Evolutionary conservation across 1,284 basidiomycete genomes (phyloP), one percentile per base, ranked within the genome.

Genomic region (Puccinia hordei): DNA sequence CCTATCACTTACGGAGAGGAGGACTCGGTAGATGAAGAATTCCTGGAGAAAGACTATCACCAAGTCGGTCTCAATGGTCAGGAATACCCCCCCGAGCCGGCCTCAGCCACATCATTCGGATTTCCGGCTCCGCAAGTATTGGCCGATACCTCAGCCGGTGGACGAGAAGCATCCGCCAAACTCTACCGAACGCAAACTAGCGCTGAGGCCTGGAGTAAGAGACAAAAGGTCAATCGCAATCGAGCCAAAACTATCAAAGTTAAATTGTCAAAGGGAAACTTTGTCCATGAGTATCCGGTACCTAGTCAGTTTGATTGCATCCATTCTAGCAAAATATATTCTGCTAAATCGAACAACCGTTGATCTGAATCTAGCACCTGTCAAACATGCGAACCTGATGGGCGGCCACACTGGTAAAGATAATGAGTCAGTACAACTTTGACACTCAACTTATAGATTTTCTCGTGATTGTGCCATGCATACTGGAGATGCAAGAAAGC

Each of bases 251-350:
- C 76, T n/a, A 71, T 78, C 38, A 71, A 78, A 27, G 66, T 71
- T 22, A 78, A 71, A 71, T 53, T 78, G 27, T 65, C 65, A 57
- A 63, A 78, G 30, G 75, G 75, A n/a, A 51, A 78, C 33, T 78
- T 78, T 41, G 75, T 78, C 49, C 41, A 78, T 69, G 75, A 78
- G 33, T 78, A 78, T 69, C 63, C 75, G 13, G 75, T 78, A 15
- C 75, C 75, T 12, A 78, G 75, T 78, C 51, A 15, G 65, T 68
- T 10, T 27, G 53, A 55, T 61, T 17, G 19, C n/a, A 27, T 44
- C 35, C n/a, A 63, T 61, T 9, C 41, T 22, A 38, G 17, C 24
- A 22, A 24, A 46, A 15, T 1, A 19, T 15, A 17, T 44, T 8
- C 17, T 49, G 10, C 4, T n/a, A 30, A 46, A 41, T 46, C 30